Conservation (phyloP, 805 yeast species). For the Candida quercuum region DNA sequence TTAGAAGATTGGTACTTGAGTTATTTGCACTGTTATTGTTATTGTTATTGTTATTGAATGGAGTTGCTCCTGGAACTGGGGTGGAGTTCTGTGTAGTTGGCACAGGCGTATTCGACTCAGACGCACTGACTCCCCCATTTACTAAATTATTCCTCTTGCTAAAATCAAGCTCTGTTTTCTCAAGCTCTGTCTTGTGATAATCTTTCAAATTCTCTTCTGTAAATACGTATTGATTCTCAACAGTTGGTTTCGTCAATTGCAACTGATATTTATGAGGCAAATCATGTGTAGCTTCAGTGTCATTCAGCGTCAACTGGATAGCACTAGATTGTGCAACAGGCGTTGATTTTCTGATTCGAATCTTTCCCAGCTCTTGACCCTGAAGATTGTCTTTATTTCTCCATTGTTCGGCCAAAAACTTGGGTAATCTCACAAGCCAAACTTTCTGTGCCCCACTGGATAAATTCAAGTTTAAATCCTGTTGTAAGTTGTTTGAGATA, state of each 20-base stretch:
- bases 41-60: constrained; percentile 5
- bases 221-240: constrained; percentile 81
- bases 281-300: constrained; percentile 39
- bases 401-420: constrained; percentile 82
- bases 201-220: constrained; percentile 76
- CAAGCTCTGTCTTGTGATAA: constrained; percentile 32
- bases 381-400: constrained; percentile 51
- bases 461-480: constrained; percentile 69
- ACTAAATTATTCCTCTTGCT: constrained; percentile 4
- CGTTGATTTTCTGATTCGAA: constrained; percentile 40
- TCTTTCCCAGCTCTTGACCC: constrained; percentile 77
- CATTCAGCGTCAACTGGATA: constrained; percentile 55
- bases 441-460: constrained; percentile 60
- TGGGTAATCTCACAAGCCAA: constrained; percentile 90
- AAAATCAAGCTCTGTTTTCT: constrained; percentile 26
- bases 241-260: constrained; percentile 69
- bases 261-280: constrained; percentile 86
- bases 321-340: constrained; percentile 26
- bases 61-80: not conserved
- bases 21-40: not conserved
- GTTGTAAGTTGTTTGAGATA: constrained; percentile 28
- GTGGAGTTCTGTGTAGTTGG: not conserved
- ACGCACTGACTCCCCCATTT: constrained; percentile 6
- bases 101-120: not conserved
- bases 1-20: constrained; percentile 14